phyloP scores from a whole-genome alignment of 2,329 filamentous ascomycete species.

The Verticillium nubilum region DNA sequence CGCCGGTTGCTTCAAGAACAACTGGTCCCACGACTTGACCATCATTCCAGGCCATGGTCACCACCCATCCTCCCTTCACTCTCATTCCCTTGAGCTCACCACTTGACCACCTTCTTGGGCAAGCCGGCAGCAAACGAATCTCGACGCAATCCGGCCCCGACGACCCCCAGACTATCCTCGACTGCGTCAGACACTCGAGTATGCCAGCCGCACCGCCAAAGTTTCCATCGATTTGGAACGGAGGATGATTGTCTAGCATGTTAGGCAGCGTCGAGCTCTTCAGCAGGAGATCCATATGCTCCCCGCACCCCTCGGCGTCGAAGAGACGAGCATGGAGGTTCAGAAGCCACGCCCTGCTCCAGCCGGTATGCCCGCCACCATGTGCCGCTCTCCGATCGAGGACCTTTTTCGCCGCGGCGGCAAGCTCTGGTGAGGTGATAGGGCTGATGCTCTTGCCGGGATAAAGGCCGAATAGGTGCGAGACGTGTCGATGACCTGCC shows the following conservation, averaged over 20 bases:
- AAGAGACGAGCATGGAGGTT: slow-evolving; percentile 38
- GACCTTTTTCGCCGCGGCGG: slow-evolving; percentile 20
- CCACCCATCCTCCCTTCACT: slow-evolving; percentile 7
- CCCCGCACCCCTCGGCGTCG: slow-evolving; percentile 20
- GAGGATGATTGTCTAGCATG: slow-evolving; percentile 18
- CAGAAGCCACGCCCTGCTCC: slow-evolving; percentile 41
- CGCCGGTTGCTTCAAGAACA: neutral
- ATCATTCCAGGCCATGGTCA: slow-evolving; percentile 4
- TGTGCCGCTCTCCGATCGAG: slow-evolving; percentile 21
- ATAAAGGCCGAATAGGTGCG: slow-evolving; percentile 42
- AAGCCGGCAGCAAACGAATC: slow-evolving; percentile 5
- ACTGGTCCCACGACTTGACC: slow-evolving; percentile 4
- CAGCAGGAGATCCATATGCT: slow-evolving; percentile 9
- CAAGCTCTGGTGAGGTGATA: slow-evolving; percentile 9
- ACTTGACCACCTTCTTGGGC: slow-evolving; percentile 3
- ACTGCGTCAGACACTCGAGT: slow-evolving; percentile 9
- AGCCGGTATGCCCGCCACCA: slow-evolving; percentile 41
- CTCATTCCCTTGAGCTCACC: slow-evolving; percentile 2
- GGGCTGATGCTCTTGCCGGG: slow-evolving; percentile 27
- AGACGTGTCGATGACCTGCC: slow-evolving; percentile 44
- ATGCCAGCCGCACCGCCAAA: slow-evolving; percentile 39
- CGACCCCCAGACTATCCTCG: neutral
- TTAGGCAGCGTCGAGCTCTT: slow-evolving; percentile 7
- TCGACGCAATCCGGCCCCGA: neutral
- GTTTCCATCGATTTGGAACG: slow-evolving; percentile 47